Evolutionary conservation across 176 grass and related monocot genomes (phyloP).

Genomic region (Rhynchospora pubera): DNA sequence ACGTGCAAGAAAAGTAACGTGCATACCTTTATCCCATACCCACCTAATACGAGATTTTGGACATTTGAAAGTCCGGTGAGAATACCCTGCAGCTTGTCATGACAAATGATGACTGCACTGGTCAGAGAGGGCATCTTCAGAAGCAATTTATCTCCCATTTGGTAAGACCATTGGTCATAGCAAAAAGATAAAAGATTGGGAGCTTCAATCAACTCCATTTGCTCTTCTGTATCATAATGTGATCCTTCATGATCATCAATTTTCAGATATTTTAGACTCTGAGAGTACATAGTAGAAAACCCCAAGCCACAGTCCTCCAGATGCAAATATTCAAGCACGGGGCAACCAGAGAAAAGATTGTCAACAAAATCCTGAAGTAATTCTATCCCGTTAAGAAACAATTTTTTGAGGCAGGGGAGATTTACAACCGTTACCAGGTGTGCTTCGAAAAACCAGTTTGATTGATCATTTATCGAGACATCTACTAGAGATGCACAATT

Average conservation of each 20-base stretch:
- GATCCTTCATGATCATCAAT: neutral
- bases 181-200: neutral
- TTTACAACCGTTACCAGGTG: neutral
- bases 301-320: neutral
- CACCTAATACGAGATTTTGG: neutral
- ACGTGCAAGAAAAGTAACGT: neutral
- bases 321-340: neutral
- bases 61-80: neutral
- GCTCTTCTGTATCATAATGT: neutral
- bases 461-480: neutral
- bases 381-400: neutral
- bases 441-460: too few species aligned
- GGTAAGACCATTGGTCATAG: neutral
- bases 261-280: neutral
- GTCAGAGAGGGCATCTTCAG: neutral
- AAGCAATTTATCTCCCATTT: neutral
- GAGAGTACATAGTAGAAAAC: neutral
- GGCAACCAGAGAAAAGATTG: neutral
- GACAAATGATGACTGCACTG: neutral
- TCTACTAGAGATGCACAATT: neutral
- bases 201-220: neutral
- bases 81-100: too few species aligned
- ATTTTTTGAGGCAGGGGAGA: neutral
- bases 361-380: neutral
- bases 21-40: neutral